phyloP scores from a whole-genome alignment of 768 basidiomycete species.

The Lactifluus hygrophoroides region DNA sequence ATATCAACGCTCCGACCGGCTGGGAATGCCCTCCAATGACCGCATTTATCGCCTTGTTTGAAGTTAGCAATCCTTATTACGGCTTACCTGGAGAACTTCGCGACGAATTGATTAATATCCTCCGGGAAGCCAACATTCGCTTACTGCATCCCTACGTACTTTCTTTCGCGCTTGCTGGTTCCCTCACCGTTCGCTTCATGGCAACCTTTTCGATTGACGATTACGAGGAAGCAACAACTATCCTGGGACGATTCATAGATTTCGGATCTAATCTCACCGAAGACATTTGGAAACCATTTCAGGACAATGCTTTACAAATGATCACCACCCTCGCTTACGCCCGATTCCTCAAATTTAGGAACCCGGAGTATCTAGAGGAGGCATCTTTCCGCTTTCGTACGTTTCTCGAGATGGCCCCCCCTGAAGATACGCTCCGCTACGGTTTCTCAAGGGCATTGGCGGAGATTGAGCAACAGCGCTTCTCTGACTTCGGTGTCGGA shows the following conservation, averaged over 20 bases:
- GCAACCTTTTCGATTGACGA: not conserved
- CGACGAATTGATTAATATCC: not conserved
- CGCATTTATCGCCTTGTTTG: not conserved
- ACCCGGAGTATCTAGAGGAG: not conserved
- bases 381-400: not conserved
- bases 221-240: not conserved
- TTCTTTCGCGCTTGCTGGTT: not conserved
- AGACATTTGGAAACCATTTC: not conserved
- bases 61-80: not conserved
- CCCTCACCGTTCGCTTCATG: not conserved
- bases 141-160: not conserved
- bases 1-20: not conserved
- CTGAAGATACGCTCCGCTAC: not conserved
- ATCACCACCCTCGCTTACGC: not conserved
- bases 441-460: not conserved
- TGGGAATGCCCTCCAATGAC: no score
- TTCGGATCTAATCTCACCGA: not conserved
- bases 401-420: not conserved
- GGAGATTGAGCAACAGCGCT: not conserved
- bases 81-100: not conserved
- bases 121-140: no score
- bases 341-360: not conserved
- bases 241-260: not conserved
- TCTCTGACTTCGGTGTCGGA: not conserved
- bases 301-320: not conserved